phyloP scores from a whole-genome alignment of 1,284 basidiomycete species.

The Apiotrichum domesticum region DNA sequence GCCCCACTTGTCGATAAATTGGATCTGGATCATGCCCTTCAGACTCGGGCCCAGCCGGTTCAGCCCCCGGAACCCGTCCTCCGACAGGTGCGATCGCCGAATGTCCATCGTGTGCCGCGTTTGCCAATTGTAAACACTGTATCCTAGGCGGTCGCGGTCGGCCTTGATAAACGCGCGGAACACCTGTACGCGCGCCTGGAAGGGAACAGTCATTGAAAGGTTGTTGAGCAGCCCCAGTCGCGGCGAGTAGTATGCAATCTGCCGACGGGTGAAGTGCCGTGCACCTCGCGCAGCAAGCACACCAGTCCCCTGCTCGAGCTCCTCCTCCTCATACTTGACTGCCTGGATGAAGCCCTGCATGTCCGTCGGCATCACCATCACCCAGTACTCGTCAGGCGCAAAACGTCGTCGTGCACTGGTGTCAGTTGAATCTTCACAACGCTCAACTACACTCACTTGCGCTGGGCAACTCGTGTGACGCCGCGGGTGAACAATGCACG shows the following conservation, averaged over 20 bases:
- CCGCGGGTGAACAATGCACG: slow-evolving; percentile 67
- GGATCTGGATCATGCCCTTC: slow-evolving; percentile 75
- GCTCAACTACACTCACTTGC: slow-evolving; percentile 62
- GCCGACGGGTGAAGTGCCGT: slow-evolving; percentile 49
- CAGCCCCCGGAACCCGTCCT: slow-evolving; percentile 76
- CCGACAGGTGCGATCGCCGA: slow-evolving; percentile 65
- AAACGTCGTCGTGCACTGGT: slow-evolving; percentile 72
- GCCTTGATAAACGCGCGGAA: slow-evolving; percentile 71
- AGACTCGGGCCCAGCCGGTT: slow-evolving; percentile 61
- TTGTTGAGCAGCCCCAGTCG: slow-evolving; percentile 88
- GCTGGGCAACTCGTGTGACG: slow-evolving; percentile 69
- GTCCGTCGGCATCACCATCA: slow-evolving; percentile 72
- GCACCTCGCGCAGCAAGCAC: slow-evolving; percentile 17
- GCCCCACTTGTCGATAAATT: slow-evolving; percentile 71
- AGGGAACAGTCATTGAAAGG: slow-evolving; percentile 93
- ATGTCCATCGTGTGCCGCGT: slow-evolving; percentile 53
- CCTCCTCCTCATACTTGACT: slow-evolving; percentile 61
- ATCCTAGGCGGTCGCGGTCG: slow-evolving; percentile 36
- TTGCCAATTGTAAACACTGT: slow-evolving; percentile 22
- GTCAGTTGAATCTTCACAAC: slow-evolving; percentile 12
- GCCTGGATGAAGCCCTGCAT: slow-evolving; percentile 83
- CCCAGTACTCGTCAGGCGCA: slow-evolving; percentile 77
- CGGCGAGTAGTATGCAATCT: slow-evolving; percentile 69
- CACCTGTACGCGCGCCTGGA: slow-evolving; percentile 80
- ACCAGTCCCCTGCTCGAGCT: slow-evolving; percentile 33